Evolutionary conservation across 2,329 filamentous ascomycete genomes (phyloP).

Genomic region (Trichoderma simmonsii): DNA sequence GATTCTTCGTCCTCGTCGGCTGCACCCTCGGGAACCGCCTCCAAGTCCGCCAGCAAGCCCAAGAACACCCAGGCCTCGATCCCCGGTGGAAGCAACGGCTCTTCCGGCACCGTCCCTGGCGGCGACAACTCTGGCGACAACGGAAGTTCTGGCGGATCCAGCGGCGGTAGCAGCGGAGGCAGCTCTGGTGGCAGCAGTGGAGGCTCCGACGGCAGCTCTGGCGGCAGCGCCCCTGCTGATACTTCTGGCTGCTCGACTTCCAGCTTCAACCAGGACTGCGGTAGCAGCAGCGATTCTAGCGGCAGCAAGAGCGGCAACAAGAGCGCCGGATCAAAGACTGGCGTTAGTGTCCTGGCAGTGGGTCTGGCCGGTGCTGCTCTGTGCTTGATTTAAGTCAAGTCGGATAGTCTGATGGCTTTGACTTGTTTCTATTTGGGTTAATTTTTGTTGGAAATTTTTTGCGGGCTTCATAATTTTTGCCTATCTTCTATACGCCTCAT

Average conservation of each 20-base stretch:
- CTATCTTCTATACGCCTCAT: neutral
- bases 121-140: neutral
- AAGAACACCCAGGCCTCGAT: conserved; percentile 29
- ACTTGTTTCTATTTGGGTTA: neutral
- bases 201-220: conserved; percentile 21
- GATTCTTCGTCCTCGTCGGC: conserved; percentile 6
- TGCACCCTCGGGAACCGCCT: neutral
- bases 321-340: conserved; percentile 32
- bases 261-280: conserved; percentile 43
- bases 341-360: conserved; percentile 37
- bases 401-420: neutral
- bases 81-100: conserved; percentile 30
- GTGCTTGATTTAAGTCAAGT: conserved; percentile 29
- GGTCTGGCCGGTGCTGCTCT: conserved; percentile 36
- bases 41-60: conserved; percentile 22
- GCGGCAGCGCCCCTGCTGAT: conserved; percentile 22
- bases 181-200: conserved; percentile 24
- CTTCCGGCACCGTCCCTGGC: conserved; percentile 27
- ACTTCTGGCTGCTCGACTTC: conserved; percentile 35
- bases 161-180: conserved; percentile 11
- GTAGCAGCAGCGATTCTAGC: conserved; percentile 29
- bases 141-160: conserved; percentile 12
- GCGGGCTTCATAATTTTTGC: neutral
- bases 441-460: neutral
- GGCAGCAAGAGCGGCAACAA: conserved; percentile 33